These are phyloP conservation scores for Fusarium nisikadoi DNA, from an alignment of 2,329 filamentous ascomycete genomes.

Conservation along the genomic window DNA sequence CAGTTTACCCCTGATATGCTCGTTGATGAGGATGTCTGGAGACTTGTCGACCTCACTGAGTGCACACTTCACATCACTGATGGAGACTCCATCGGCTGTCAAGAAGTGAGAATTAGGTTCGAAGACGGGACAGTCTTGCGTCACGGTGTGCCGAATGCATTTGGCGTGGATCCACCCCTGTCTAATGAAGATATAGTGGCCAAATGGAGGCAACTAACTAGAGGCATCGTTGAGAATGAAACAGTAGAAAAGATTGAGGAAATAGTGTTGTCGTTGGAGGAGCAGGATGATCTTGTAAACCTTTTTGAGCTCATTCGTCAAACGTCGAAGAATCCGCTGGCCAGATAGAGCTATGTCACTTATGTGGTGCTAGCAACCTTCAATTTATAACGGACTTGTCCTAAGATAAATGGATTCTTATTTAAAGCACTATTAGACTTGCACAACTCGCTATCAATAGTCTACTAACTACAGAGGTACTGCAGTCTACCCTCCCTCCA, in stretches of 20 bases:
- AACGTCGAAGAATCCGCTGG: background rate
- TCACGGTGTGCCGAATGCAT: background rate
- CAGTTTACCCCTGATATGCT: background rate
- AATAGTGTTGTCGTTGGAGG: slow-evolving; percentile 1
- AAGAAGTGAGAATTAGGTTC: background rate
- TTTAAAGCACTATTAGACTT: background rate
- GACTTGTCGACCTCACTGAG: background rate
- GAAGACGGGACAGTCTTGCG: background rate
- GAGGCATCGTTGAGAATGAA: background rate
- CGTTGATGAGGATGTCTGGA: background rate
- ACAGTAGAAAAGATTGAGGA: background rate
- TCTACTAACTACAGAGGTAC: background rate
- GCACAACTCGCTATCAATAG: background rate
- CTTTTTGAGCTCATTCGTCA: background rate
- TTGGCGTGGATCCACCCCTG: background rate
- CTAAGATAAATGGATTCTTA: background rate
- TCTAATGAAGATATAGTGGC: background rate
- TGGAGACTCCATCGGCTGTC: background rate
- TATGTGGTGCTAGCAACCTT: background rate
- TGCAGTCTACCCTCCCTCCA: background rate
- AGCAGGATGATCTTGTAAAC: background rate
- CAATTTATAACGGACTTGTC: background rate
- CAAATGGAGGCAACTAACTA: slow-evolving; percentile 4
- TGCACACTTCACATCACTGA: background rate
- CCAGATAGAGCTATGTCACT: background rate